Percentiles rank a stretch among this genome's conserved stretches.
Conservation (phyloP, 345 rosid genomes). For the Capsella bursapastoris region DNA sequence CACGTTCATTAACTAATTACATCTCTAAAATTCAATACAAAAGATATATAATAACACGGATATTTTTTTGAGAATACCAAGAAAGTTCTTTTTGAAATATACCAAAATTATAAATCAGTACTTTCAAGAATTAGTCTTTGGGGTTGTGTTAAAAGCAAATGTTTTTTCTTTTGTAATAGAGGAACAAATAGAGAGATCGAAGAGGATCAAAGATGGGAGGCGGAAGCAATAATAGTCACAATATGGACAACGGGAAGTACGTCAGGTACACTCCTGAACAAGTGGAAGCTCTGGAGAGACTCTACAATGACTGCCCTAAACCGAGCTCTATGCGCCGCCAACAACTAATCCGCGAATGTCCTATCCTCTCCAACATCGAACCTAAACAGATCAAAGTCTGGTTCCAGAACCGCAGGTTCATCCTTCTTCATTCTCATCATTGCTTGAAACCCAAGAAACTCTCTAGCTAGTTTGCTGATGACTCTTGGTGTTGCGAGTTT, state of each 20-base stretch:
- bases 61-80: neutral
- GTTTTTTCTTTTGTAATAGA: neutral
- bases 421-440: neutral
- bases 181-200: slow-evolving; percentile 21
- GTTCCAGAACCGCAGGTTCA: slow-evolving; percentile 98
- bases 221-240: slow-evolving; percentile 75
- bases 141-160: neutral
- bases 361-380: slow-evolving; percentile 90
- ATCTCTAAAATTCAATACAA: no score
- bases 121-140: neutral
- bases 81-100: slow-evolving; percentile 16
- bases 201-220: slow-evolving; percentile 47
- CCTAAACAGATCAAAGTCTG: slow-evolving; percentile 99
- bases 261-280: slow-evolving; percentile 98
- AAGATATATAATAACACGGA: neutral
- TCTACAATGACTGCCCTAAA: slow-evolving; percentile 95
- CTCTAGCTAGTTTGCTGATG: slow-evolving; percentile 32
- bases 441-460: slow-evolving; percentile 39
- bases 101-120: neutral
- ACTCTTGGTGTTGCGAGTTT: slow-evolving; percentile 24
- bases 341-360: slow-evolving; percentile 96
- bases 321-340: slow-evolving; percentile 96
- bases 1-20: slow-evolving; percentile 1
- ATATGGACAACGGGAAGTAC: slow-evolving; percentile 81
- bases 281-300: slow-evolving; percentile 98